These are phyloP conservation scores for Reutealis trisperma DNA, from an alignment of 345 rosid genomes.

Conservation along the genomic window DNA sequence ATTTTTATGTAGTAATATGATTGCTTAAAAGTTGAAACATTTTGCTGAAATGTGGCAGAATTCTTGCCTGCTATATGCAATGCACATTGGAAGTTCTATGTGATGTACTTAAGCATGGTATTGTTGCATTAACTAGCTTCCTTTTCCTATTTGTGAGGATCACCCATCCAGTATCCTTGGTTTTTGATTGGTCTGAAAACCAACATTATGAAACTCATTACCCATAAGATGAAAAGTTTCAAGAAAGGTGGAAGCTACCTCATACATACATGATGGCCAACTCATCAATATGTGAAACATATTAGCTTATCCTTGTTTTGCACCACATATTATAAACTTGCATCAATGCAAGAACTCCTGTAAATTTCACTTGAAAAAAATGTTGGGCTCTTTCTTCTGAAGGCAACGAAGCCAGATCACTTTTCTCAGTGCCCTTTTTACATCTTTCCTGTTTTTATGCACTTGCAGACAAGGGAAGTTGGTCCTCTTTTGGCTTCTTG, in stretches of 20 bases:
- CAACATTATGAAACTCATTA: conserved; percentile 8
- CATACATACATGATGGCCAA: conserved; percentile 24
- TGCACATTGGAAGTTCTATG: neutral
- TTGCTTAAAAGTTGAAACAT: neutral
- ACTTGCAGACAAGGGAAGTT: conserved; percentile 12
- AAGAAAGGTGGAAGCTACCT: conserved; percentile 34
- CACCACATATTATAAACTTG: conserved; percentile 10
- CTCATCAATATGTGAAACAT: conserved; percentile 30
- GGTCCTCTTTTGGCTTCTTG: conserved; percentile 25
- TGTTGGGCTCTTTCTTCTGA: conserved; percentile 9
- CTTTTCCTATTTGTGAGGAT: neutral
- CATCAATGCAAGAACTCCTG: neutral
- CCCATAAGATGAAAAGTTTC: conserved; percentile 10
- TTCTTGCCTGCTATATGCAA: neutral
- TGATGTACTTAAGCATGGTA: neutral
- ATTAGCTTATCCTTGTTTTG: conserved; percentile 27
- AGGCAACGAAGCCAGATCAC: conserved; percentile 20
- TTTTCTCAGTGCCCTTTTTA: conserved; percentile 15
- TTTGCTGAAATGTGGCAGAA: neutral
- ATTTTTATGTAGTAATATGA: neutral
- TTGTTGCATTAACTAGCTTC: conserved; percentile 16
- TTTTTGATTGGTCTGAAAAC: conserved; percentile 17
- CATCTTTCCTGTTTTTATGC: conserved; percentile 10
- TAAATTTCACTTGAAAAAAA: conserved; percentile 9
- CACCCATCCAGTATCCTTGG: conserved; percentile 7